phyloP scores from a whole-genome alignment of 2,329 filamentous ascomycete genomes.

The Pseudogymnoascus sp. region DNA sequence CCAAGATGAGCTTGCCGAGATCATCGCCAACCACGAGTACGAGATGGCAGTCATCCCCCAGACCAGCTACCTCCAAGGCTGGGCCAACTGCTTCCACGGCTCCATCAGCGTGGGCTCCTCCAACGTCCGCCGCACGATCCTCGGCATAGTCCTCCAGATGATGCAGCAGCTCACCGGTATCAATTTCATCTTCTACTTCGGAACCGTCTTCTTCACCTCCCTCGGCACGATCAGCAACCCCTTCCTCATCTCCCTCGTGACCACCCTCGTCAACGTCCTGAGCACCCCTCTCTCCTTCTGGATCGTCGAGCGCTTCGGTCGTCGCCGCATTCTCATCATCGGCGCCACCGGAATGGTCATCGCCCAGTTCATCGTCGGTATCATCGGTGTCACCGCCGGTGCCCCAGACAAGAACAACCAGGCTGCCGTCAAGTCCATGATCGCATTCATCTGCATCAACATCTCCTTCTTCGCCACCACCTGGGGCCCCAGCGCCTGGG shows the following conservation, averaged over 20 bases:
- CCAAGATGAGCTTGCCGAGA: constrained; percentile 68
- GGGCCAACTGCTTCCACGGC: constrained; percentile 60
- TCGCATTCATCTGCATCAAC: constrained; percentile 81
- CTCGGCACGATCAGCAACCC: constrained; percentile 48
- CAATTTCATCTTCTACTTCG: constrained; percentile 89
- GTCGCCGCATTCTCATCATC: constrained; percentile 68
- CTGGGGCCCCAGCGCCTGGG: constrained; percentile 74
- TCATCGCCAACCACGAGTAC: constrained; percentile 80
- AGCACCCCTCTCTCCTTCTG: constrained; percentile 80
- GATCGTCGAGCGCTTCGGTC: constrained; percentile 72
- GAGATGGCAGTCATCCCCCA: constrained; percentile 59
- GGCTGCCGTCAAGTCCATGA: constrained; percentile 56
- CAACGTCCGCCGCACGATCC: constrained; percentile 61
- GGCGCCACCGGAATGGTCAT: constrained; percentile 76
- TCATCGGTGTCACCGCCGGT: constrained; percentile 39
- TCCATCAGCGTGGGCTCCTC: constrained; percentile 53
- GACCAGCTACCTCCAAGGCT: constrained; percentile 55
- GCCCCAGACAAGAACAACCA: constrained; percentile 47
- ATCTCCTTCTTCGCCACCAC: constrained; percentile 86
- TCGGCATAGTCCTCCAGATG: constrained; percentile 70
- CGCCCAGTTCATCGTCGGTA: constrained; percentile 76
- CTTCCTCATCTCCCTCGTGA: constrained; percentile 53
- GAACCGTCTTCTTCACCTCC: constrained; percentile 73
- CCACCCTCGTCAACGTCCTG: constrained; percentile 24
- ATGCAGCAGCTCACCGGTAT: constrained; percentile 74